A percentile compares a stretch with the other conserved stretches of the same genome.
phyloP scores from a whole-genome alignment of 768 basidiomycete species.

The Chalciporus pseudorubinellus region DNA sequence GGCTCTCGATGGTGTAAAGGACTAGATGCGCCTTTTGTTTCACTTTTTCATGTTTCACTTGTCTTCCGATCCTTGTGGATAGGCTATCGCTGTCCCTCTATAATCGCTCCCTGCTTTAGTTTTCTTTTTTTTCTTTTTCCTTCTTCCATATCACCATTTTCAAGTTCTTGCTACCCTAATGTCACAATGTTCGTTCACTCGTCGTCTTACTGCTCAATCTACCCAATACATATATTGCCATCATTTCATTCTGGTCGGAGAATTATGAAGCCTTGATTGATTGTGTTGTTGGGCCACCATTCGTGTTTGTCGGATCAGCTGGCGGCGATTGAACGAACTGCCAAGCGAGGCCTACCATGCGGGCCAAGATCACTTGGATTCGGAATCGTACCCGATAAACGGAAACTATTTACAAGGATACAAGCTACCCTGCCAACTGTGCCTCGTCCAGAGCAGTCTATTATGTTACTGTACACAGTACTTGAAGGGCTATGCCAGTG shows the following conservation, averaged over 20 bases:
- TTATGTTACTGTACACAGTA: too few species aligned
- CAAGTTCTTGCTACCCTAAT: constrained; percentile 20
- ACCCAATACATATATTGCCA: constrained; percentile 22
- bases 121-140: not conserved
- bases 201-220: constrained; percentile 26
- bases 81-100: constrained; percentile 7
- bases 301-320: not conserved
- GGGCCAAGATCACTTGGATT: too few species aligned
- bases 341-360: too few species aligned
- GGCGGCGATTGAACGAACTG: too few species aligned
- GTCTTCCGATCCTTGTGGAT: constrained; percentile 2
- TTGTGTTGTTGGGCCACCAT: not conserved
- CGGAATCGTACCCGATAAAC: too few species aligned
- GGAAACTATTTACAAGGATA: too few species aligned
- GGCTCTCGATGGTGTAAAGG: constrained; percentile 25
- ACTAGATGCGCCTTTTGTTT: constrained; percentile 7
- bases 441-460: too few species aligned
- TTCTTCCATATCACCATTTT: not conserved
- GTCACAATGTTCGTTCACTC: constrained; percentile 23
- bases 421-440: too few species aligned
- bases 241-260: constrained; percentile 15
- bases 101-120: not conserved
- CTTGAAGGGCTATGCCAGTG: too few species aligned
- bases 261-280: constrained; percentile 7
- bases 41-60: not conserved